Percentiles rank a stretch among this genome's conserved stretches.
phyloP scores from a whole-genome alignment of 768 basidiomycete species.

The Porphyrellus cyaneotinctus region DNA sequence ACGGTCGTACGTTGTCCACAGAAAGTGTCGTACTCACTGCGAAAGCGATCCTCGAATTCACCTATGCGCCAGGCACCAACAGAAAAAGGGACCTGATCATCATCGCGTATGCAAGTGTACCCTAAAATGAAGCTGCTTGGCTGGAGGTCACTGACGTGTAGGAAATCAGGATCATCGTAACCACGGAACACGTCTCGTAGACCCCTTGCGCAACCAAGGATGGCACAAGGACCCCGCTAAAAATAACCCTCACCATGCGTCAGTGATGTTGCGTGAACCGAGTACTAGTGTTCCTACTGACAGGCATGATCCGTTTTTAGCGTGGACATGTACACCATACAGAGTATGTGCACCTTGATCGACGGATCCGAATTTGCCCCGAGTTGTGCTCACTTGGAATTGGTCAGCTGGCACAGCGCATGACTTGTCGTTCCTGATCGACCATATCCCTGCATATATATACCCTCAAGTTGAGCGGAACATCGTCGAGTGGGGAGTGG shows the following conservation, averaged over 20 bases:
- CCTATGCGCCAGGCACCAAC: constrained; percentile 8
- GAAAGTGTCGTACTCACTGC: constrained; percentile 14
- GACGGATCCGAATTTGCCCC: not conserved
- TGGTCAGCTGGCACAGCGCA: constrained; percentile 53
- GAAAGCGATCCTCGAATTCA: constrained; percentile 19
- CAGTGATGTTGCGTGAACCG: constrained; percentile 2
- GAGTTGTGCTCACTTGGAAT: constrained; percentile 4
- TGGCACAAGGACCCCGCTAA: constrained; percentile 23
- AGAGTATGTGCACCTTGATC: constrained; percentile 22
- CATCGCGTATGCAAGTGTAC: constrained; percentile 26
- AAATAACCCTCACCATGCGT: constrained; percentile 29
- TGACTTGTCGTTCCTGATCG: constrained; percentile 79
- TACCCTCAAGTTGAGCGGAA: constrained; percentile 62
- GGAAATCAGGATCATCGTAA: constrained; percentile 30
- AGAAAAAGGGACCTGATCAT: constrained; percentile 28
- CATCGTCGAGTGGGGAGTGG: constrained; percentile 65
- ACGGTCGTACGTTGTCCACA: constrained; percentile 22
- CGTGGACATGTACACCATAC: constrained; percentile 31
- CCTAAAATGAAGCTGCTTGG: not conserved
- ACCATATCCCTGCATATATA: constrained; percentile 70
- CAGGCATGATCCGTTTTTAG: constrained; percentile 6
- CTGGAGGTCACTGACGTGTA: not conserved
- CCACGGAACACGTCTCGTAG: constrained; percentile 27
- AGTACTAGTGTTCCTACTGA: constrained; percentile 2
- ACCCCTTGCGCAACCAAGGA: constrained; percentile 21